Base-by-base conservation (phyloP, 495 filamentous ascomycete species). In the Xylaria grammica region DNA sequence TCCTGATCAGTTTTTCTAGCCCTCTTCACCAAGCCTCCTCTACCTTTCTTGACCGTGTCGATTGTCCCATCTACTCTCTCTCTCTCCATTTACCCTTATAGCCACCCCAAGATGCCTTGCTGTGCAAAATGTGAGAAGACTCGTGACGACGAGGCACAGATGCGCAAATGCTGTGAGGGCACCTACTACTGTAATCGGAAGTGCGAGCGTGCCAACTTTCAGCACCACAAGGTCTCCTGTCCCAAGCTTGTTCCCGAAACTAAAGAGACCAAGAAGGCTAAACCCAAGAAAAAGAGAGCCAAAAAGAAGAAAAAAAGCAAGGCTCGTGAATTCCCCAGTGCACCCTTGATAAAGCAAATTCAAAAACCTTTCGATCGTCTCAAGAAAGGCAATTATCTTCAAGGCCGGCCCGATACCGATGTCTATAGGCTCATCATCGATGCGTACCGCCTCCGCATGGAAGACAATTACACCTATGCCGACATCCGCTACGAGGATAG, bases 401-500 rank as follows among this genome's bases (percentile, higher is more conserved):
- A 79, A 65, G 64, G 67, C 56, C 75, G 76, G 17, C 65, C 78
- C 4, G 68, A 81, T 53, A 68, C 66, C 40, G 79, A 82, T 24
- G 75, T 79, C 15, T 81, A 72, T 68, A 69, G 66, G 27, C 73
- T 83, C 0, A 75, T 85, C 27, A 78, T 83, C 59, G 81, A 85
- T 65, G 44, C 61, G 22, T 83, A 81, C 69, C 80, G 79, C 53
- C 58, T 83, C 51, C 76, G 79, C 7, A 49, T 79, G 20, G 73
- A 77, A 5, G 79, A 85, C 62, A 60, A 69, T 4, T 65, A 71
- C 49, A 66, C 7, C 0, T 63, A 71, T 17, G 22, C 65, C 3
- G 70, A 71, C n/a, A 8, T 29, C 1, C 13, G 19, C 5, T 60
- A 71, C 0, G 46, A 26, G 1, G 68, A 71, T 38, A 67, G 66